A percentile compares a stretch with the other conserved stretches of the same genome.
Conservation (phyloP, 208 protist genomes). For the Chromosphaera perkinsii region DNA sequence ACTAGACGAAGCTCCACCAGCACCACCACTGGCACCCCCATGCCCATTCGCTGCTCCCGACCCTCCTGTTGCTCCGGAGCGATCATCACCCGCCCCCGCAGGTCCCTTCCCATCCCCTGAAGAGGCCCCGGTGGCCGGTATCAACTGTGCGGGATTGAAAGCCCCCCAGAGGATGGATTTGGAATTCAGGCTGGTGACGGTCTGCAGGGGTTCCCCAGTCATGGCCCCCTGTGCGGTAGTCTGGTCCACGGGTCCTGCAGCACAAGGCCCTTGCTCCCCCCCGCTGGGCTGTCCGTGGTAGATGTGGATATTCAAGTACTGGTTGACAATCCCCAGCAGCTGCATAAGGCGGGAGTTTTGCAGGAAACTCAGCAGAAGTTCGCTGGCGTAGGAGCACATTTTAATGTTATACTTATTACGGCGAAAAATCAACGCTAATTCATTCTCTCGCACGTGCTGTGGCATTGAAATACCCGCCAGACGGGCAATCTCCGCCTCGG, state of each 20-base stretch:
- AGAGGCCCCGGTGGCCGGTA: no score
- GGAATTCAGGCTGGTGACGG: no score
- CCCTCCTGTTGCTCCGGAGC: no score
- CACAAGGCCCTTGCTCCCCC: no score
- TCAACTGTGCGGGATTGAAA: no score
- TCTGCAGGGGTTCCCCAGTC: no score
- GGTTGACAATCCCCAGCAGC: slow-evolving; percentile 54
- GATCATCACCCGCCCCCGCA: no score
- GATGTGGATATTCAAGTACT: slow-evolving; percentile 46
- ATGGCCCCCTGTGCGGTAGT: no score
- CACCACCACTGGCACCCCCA: not conserved
- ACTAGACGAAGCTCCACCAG: not conserved
- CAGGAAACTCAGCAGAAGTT: slow-evolving; percentile 58
- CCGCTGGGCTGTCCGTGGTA: not conserved
- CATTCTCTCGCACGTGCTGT: slow-evolving; percentile 11
- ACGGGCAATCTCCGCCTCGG: not conserved
- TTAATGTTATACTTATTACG: not conserved
- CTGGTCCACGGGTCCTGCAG: no score
- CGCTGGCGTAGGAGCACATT: not conserved
- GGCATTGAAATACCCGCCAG: not conserved
- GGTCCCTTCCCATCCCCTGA: no score
- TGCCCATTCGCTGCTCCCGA: no score
- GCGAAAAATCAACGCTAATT: slow-evolving; percentile 13
- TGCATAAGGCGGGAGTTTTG: slow-evolving; percentile 49
- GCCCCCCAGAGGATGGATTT: no score